Base-by-base conservation (phyloP, 441 rosid genomes). In the Eugenia klotzschiana region DNA sequence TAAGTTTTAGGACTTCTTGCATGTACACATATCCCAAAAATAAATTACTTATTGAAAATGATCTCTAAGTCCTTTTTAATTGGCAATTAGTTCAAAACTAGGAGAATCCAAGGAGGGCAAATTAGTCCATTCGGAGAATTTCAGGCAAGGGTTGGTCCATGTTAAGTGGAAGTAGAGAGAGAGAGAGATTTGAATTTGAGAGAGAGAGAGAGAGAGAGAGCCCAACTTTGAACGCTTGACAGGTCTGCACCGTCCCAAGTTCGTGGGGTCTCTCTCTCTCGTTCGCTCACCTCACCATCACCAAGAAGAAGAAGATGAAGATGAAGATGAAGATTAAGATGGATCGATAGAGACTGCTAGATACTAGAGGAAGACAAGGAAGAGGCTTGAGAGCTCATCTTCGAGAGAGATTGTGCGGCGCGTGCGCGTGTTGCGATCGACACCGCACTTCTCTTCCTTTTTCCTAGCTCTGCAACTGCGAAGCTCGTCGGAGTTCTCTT, bases 161-260 rank as follows among this genome's bases (percentile, higher is more conserved):
- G 25, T 20, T 10, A 69, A 69, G 77, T 69, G 77, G 77, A n/a
- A 57, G 26, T 9, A 43, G 56, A 22, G 73, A 82, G 26, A 40
- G 52, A 60, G 53, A 82, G 26, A 40, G 52, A 60, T 91, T 89
- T 92, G 93, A 92, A 93, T 91, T 90, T 84, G 49, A 81, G 69
- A 81, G 27, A 40, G 53, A 56, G 51, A 52, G 43, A 40, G 43
- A 81, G 69, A 81, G 51, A 15, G 40, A 77, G 85, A 84, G 93
- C 93, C 79, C 15, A 84, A 46, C 86, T 90, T 89, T 84, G 90
- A 83, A 80, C 87, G 82, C 84, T 69, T 84, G 91, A 87, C 93
- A 90, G 89, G 92, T 91, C 89, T 86, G 64, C 86, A 84, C 41
- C 87, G 86, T 83, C 84, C 86, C 89, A 10, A 79, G 55, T 43